Percentiles rank a stretch among this genome's conserved stretches.
phyloP scores from a whole-genome alignment of 495 filamentous ascomycete genomes.

The Margaritispora aquatica region DNA sequence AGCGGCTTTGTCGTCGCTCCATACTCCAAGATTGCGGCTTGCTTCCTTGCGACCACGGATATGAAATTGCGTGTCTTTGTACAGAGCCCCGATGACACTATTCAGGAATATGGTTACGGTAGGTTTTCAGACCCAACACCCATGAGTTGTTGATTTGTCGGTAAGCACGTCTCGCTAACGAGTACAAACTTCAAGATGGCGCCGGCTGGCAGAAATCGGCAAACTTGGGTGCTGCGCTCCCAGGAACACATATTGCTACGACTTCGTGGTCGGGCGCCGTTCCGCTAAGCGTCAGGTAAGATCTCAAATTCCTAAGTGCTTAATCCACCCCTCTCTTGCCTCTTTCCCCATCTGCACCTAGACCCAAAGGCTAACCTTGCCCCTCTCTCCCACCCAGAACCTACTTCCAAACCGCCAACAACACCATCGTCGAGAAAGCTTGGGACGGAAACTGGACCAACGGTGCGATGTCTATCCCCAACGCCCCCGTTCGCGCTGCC shows the following conservation, averaged over 20 bases:
- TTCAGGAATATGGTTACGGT: background rate
- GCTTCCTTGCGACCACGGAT: background rate
- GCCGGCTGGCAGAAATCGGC: background rate
- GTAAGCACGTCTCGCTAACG: too few relatives aligned
- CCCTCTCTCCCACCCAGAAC: background rate
- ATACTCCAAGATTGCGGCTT: constrained; percentile 1
- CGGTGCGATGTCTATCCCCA: background rate
- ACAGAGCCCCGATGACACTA: background rate
- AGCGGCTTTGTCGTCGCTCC: background rate
- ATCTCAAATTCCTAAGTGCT: too few relatives aligned
- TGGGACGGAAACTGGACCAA: background rate
- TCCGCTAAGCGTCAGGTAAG: background rate
- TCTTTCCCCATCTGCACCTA: too few relatives aligned
- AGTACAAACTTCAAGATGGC: background rate
- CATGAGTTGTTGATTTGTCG: too few relatives aligned
- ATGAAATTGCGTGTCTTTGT: background rate
- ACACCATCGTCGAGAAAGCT: background rate
- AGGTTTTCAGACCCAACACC: background rate
- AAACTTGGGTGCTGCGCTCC: background rate
- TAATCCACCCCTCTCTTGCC: too few relatives aligned
- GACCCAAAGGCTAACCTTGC: background rate
- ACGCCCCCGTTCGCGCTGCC: background rate
- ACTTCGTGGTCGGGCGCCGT: background rate
- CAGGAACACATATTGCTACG: background rate
- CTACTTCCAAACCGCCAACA: background rate